phyloP scores from a whole-genome alignment of 805 yeast genomes.

The Sungouiozyma intestinalis region DNA sequence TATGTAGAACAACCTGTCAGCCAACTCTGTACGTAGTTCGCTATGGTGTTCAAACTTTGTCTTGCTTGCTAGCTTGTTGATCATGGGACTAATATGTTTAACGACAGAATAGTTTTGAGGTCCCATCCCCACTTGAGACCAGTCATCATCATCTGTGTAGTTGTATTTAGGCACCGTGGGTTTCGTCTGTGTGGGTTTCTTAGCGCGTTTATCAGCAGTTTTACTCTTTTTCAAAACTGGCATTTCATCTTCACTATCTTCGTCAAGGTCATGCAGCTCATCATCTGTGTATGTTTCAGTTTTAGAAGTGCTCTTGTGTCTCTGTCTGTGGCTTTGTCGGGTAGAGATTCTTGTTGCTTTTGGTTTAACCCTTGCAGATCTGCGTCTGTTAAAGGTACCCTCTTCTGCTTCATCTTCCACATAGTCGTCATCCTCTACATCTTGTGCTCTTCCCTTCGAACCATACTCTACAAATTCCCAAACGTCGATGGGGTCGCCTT shows the following conservation, averaged over 20 bases:
- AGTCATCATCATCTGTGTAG: constrained; percentile 27
- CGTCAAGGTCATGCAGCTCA: constrained; percentile 12
- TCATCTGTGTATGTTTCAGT: constrained; percentile 21
- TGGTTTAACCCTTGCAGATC: constrained; percentile 13
- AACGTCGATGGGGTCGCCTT: constrained; percentile 21
- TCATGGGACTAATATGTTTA: constrained; percentile 13
- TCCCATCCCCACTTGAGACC: constrained; percentile 26
- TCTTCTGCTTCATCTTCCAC: constrained; percentile 26
- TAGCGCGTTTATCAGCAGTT: constrained; percentile 7
- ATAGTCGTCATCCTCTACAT: constrained; percentile 24
- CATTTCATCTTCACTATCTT: not conserved
- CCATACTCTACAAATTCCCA: constrained; percentile 31
- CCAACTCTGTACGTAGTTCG: constrained; percentile 19
- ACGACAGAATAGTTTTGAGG: constrained; percentile 22
- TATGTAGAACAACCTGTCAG: constrained; percentile 17
- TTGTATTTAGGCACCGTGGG: constrained; percentile 11
- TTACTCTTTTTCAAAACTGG: constrained; percentile 4
- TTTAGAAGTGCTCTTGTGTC: constrained; percentile 13
- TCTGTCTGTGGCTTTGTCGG: constrained; percentile 13
- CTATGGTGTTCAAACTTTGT: constrained; percentile 21
- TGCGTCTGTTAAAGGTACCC: constrained; percentile 1
- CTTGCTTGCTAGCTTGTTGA: constrained; percentile 21
- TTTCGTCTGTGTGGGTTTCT: constrained; percentile 6
- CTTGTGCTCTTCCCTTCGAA: constrained; percentile 22
- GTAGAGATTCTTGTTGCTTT: constrained; percentile 11